Conservation (phyloP, 257 asterid species). For the Gardenia jasminoides region DNA sequence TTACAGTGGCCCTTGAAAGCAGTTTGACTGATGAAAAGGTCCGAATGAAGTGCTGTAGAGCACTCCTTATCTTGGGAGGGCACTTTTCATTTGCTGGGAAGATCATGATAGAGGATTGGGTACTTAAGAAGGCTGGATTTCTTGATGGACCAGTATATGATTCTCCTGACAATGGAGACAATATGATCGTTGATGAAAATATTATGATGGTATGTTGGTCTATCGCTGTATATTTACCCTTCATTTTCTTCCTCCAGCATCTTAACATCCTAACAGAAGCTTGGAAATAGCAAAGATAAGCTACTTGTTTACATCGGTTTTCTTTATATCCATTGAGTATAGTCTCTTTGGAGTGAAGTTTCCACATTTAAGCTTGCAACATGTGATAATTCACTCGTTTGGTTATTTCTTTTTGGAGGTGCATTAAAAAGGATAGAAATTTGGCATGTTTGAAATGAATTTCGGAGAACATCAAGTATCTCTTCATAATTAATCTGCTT, state of each 20-base stretch:
- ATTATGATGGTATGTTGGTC: conserved; percentile 33
- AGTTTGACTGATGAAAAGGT: conserved; percentile 48
- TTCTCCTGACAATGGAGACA: conserved; percentile 36
- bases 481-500: too few relatives aligned
- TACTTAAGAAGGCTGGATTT: conserved; percentile 65
- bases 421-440: too few relatives aligned
- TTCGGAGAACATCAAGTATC: background rate
- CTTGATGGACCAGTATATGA: conserved; percentile 62
- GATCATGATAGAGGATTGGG: conserved; percentile 90
- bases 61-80: conserved; percentile 76
- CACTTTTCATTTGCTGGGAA: conserved; percentile 69
- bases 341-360: too few relatives aligned
- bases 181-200: conserved; percentile 25
- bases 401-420: background rate
- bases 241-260: background rate
- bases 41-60: conserved; percentile 53
- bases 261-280: background rate
- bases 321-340: too few relatives aligned
- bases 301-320: too few relatives aligned
- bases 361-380: too few relatives aligned
- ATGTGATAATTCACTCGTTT: too few relatives aligned
- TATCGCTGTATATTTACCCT: background rate
- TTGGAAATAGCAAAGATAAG: background rate
- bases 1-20: conserved; percentile 46
- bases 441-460: background rate